Conservation (phyloP, 1,284 basidiomycete species). For the Microbotryum lychnidis-dioicae region DNA sequence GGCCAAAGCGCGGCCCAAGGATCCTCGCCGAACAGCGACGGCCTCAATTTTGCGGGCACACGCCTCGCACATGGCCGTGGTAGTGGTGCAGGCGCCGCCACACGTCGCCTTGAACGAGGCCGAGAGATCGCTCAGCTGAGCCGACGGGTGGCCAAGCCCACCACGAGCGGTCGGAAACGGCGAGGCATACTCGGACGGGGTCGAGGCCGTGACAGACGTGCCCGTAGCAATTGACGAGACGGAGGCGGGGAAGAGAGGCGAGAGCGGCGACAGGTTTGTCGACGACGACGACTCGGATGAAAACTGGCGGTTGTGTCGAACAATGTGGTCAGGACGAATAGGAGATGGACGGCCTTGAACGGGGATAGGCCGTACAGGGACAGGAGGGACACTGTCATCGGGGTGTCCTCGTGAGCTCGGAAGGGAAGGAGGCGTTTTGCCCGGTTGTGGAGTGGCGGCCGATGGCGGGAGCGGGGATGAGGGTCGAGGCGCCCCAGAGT, state of each 20-base stretch:
- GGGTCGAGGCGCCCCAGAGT: too few species aligned
- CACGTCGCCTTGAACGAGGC: slow-evolving; percentile 11
- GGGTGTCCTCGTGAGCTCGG: background rate
- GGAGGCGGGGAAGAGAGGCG: slow-evolving; percentile 23
- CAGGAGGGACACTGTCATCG: background rate
- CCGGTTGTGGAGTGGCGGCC: background rate
- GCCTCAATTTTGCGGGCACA: slow-evolving; percentile 12
- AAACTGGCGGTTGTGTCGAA: slow-evolving; percentile 10
- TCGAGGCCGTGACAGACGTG: slow-evolving; percentile 12
- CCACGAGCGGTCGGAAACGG: background rate
- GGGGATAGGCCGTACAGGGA: background rate
- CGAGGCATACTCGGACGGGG: background rate
- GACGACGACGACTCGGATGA: slow-evolving; percentile 18
- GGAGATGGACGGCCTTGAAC: slow-evolving; percentile 7
- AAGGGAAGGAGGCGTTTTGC: background rate
- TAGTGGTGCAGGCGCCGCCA: slow-evolving; percentile 25
- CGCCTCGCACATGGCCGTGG: slow-evolving; percentile 29
- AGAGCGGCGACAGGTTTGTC: slow-evolving; percentile 20
- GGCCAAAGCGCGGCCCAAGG: slow-evolving; percentile 11
- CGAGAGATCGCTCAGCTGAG: slow-evolving; percentile 2
- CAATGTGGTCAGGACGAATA: slow-evolving; percentile 1
- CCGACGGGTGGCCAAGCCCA: background rate
- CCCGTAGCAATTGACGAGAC: slow-evolving; percentile 15
- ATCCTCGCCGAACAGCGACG: slow-evolving; percentile 13
- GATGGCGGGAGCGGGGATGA: too few species aligned